These are phyloP conservation scores for Croton laevigatus DNA, from an alignment of 441 rosid species.

Conservation along the genomic window DNA sequence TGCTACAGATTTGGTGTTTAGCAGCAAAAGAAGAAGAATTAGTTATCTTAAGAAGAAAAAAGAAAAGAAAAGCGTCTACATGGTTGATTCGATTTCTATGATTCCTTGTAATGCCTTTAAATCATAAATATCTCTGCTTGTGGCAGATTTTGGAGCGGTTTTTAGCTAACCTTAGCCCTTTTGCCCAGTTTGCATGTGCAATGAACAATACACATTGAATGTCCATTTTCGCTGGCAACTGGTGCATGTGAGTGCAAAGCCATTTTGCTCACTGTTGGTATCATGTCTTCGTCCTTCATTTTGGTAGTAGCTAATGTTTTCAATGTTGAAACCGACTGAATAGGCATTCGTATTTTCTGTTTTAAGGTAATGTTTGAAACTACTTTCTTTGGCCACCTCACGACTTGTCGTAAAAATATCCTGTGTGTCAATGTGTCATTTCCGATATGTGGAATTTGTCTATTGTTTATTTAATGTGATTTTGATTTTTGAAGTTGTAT, in stretches of 20 bases:
- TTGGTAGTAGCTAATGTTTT: not conserved
- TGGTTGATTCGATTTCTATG: not conserved
- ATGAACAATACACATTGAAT: not conserved
- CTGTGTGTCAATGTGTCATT: no score
- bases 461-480: no score
- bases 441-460: no score
- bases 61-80: not conserved
- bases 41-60: conserved; percentile 9
- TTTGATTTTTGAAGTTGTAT: not conserved
- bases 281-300: conserved; percentile 13
- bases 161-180: not conserved
- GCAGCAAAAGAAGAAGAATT: not conserved
- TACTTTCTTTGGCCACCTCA: not conserved
- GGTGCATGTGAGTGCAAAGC: conserved; percentile 26
- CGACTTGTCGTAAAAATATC: not conserved
- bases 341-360: not conserved
- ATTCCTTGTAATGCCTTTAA: conserved; percentile 7
- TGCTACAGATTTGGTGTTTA: not conserved
- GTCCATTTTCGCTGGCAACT: not conserved
- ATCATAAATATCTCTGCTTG: not conserved
- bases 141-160: conserved; percentile 3
- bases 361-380: not conserved
- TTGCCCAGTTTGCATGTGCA: conserved; percentile 11
- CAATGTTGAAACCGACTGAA: not conserved
- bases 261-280: conserved; percentile 4